Base-by-base conservation (phyloP, 306 rosid species). In the Dryas alaskensis region DNA sequence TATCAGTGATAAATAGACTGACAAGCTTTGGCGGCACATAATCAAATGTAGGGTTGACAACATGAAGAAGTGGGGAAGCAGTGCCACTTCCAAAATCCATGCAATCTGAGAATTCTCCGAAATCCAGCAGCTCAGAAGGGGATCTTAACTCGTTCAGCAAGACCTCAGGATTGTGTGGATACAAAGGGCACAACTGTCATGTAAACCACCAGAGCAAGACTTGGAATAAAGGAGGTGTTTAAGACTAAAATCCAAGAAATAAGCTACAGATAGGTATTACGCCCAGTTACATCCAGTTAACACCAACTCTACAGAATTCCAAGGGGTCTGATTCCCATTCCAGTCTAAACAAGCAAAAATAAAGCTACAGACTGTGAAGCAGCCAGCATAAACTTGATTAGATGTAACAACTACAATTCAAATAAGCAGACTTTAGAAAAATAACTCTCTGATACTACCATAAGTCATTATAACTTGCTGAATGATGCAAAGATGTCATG, bases 81-180 rank as follows among this genome's bases (percentile, higher is more conserved):
- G 86, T 69, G 68, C 79, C 88, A 83, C 82, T 86, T 78, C 92
- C 89, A 65, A 84, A 87, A 79, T 94, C 97, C 96, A 94, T 69
- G 84, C 89, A 88, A 82, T 94, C 99, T 44, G 99, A 94, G 83
- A 94, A 91, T 63, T 94, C 97, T 78, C 99, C 99, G 75, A 94
- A 92, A 84, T 94, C 96, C 70, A 94, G 98, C 69, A 92, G 89
- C 86, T 94, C 99, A 62, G 97, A 89, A 16, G 99, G 99, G 73
- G 99, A 94, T 81, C 99, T 86, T 86, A 94, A 84, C 83, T 92
- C 98, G 78, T 92, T 94, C 77, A 94, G 73, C 60, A 89, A 82
- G 60, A 89, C 90, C 84, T 92, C 90, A 11, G 99, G 99, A 82
- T 94, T 88, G 90, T 94, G 97, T 0, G 99, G 99, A 86, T 94